Conservation (phyloP, 2,329 filamentous ascomycete genomes). For the Claviceps africana region DNA sequence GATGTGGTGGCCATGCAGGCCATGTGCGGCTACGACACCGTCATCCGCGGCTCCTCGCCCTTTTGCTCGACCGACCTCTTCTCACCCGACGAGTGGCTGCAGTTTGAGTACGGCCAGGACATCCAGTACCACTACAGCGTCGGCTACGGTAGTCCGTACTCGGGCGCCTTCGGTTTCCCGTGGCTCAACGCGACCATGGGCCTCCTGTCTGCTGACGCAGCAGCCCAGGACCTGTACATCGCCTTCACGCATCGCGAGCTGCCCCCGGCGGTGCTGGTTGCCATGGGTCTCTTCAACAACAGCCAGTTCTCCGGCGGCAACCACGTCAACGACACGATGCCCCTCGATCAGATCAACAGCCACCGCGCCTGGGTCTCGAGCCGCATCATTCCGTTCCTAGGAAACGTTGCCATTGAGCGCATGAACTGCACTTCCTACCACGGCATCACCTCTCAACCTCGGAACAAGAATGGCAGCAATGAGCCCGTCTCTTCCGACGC, state of each 20-base stretch:
- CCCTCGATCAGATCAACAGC: slow-evolving; percentile 46
- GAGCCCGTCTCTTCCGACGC: too few species aligned
- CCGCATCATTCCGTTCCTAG: slow-evolving; percentile 48
- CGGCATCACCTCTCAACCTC: background rate
- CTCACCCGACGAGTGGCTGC: slow-evolving; percentile 48
- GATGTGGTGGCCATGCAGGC: slow-evolving; percentile 55
- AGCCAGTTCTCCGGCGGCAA: slow-evolving; percentile 38
- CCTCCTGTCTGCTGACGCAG: slow-evolving; percentile 27
- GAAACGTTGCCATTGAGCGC: slow-evolving; percentile 52
- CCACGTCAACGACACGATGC: slow-evolving; percentile 49
- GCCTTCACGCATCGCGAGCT: slow-evolving; percentile 58
- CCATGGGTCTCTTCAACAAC: slow-evolving; percentile 58
- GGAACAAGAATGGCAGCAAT: background rate
- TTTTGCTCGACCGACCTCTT: slow-evolving; percentile 49
- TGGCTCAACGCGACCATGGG: slow-evolving; percentile 50
- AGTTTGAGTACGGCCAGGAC: slow-evolving; percentile 51
- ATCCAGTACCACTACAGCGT: slow-evolving; percentile 51
- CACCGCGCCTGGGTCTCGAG: slow-evolving; percentile 49
- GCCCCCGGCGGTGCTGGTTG: slow-evolving; percentile 51
- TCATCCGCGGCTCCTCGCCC: slow-evolving; percentile 45
- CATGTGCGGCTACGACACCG: slow-evolving; percentile 51
- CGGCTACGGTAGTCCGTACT: slow-evolving; percentile 46
- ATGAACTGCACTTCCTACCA: slow-evolving; percentile 33
- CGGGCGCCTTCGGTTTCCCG: slow-evolving; percentile 46
- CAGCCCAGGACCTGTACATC: slow-evolving; percentile 45